Conservation (phyloP, 1,284 basidiomycete genomes). For the Baeospora myosura region DNA sequence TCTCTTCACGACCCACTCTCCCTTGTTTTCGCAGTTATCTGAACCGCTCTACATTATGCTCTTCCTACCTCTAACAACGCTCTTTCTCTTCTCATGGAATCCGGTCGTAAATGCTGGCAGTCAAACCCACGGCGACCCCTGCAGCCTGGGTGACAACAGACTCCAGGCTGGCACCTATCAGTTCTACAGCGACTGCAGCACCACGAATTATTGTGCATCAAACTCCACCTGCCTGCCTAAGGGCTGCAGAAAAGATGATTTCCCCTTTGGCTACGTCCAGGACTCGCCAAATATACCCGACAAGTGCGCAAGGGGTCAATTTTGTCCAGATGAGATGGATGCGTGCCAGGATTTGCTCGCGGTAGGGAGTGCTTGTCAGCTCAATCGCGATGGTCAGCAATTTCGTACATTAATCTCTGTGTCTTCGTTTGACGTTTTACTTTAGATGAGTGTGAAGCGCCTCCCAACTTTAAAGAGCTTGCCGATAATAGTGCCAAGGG, state of each 20-base stretch:
- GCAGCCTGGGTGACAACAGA: conserved; percentile 49
- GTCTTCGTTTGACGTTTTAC: not conserved
- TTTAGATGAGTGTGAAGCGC: conserved; percentile 68
- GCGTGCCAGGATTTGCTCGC: conserved; percentile 55
- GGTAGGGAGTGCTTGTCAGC: conserved; percentile 69
- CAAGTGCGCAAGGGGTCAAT: conserved; percentile 53
- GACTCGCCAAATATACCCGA: conserved; percentile 42
- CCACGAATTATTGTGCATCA: conserved; percentile 57
- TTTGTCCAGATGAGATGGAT: conserved; percentile 83
- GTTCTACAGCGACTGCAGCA: conserved; percentile 72
- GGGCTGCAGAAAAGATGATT: conserved; percentile 72
- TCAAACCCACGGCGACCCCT: conserved; percentile 38
- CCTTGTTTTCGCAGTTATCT: no score
- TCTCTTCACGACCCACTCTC: no score
- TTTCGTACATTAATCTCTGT: conserved; percentile 15
- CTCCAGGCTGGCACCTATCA: conserved; percentile 70
- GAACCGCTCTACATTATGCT: no score
- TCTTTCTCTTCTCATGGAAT: conserved; percentile 5
- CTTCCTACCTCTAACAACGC: conserved; percentile 4
- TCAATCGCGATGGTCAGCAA: conserved; percentile 87
- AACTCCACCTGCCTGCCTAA: conserved; percentile 52
- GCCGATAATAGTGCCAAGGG: conserved; percentile 50
- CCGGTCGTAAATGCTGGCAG: conserved; percentile 33
- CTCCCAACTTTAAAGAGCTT: conserved; percentile 58
- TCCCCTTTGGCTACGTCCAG: conserved; percentile 58